Evolutionary conservation across 78 protist genomes (phyloP), one percentile per base, ranked within the genome.

Genomic region (Dictyostelium firmibasis): DNA sequence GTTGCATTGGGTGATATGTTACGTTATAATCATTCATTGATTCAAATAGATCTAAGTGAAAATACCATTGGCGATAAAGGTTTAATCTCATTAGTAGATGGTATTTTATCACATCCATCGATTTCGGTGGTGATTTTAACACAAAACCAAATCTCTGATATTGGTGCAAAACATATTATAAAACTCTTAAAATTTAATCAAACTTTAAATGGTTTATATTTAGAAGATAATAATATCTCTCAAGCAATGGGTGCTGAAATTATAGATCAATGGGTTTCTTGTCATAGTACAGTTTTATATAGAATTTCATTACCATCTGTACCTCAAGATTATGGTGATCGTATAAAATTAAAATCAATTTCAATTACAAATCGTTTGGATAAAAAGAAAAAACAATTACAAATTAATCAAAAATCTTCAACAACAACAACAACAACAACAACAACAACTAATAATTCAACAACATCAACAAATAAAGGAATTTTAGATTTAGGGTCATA

Each of bases 41-140:
- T 84, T 10, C 86, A 78, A 67, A 77, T 89, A 36, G 94, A 89
- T 41, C n/a, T 89, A 36, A 81, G 62, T 23, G 94, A 89, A 11
- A 60, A 69, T 44, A 23, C 43, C 4, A 89, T 89, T 16, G 75
- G 41, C 25, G 82, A 89, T 35, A 67, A 35, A 3, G 94, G 94
- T n/a, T 44, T 81, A 18, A 57, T 38, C 0, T 23, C 85, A 0
- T 33, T 89, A 0, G 62, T 89, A 0, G 94, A 89, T 47, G 94
- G 94, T 44, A 43, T 89, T 5, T n/a, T 89, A 23, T 78, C 94
- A 29, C 94, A 89, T 89, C 94, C 94, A 29, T 78, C 94, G 2
- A 47, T 89, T 31, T 67, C 87, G 0, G 83, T 89, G 2, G 35
- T 89, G 11, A 53, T 53, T 20, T 57, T 89, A 31, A 81, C 81